A percentile compares a stretch with the other conserved stretches of the same genome.
phyloP scores from a whole-genome alignment of 2,329 filamentous ascomycete species.

The Cladosporium sp. region DNA sequence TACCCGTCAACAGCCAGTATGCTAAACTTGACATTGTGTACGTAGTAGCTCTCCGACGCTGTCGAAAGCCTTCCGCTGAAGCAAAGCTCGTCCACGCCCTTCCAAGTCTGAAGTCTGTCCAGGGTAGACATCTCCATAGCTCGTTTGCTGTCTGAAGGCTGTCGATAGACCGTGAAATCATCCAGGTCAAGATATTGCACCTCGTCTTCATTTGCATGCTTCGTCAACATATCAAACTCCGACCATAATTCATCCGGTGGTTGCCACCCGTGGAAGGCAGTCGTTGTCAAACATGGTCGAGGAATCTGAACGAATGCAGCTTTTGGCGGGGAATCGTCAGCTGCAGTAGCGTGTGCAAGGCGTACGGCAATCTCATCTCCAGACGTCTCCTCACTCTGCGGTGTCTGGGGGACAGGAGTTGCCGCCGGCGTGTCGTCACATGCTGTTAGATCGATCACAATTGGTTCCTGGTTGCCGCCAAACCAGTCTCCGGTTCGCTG shows the following conservation, averaged over 20 bases:
- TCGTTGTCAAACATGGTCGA: not conserved
- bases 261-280: constrained; percentile 16
- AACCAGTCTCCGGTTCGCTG: not conserved
- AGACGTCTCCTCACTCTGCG: not conserved
- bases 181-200: constrained; percentile 22
- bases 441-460: not conserved
- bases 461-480: not conserved
- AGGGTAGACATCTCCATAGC: constrained; percentile 58
- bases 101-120: constrained; percentile 53
- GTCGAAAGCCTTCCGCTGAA: constrained; percentile 63
- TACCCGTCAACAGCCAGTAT: constrained; percentile 69
- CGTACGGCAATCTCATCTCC: not conserved
- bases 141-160: constrained; percentile 33
- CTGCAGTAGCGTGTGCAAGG: not conserved
- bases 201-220: not conserved
- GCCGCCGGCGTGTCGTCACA: not conserved
- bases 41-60: constrained; percentile 49
- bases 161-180: constrained; percentile 29
- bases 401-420: not conserved
- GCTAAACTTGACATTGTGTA: constrained; percentile 59
- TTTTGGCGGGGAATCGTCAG: not conserved
- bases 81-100: constrained; percentile 46
- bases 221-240: constrained; percentile 1
- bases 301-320: not conserved
- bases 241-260: not conserved